Conservation (phyloP, 345 rosid species). For the Raphanus sativus region DNA sequence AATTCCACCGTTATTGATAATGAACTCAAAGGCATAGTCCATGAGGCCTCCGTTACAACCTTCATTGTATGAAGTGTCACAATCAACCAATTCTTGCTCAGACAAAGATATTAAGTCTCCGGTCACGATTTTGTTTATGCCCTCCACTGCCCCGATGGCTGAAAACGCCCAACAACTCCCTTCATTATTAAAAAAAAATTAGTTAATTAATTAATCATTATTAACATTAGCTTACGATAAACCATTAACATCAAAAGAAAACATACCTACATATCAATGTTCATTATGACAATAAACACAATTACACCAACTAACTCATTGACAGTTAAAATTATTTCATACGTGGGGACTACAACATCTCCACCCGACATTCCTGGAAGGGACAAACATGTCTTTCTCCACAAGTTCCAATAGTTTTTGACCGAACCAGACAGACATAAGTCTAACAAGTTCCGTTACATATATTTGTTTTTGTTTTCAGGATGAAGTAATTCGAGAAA, state of each 20-base stretch:
- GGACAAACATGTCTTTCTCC: neutral
- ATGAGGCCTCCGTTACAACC: slow-evolving; percentile 90
- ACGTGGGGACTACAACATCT: neutral
- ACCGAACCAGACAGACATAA: neutral
- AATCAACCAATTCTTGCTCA: slow-evolving; percentile 82
- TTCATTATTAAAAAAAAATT: slow-evolving; percentile 14
- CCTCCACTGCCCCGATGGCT: slow-evolving; percentile 76
- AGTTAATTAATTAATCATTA: neutral
- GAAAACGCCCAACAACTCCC: slow-evolving; percentile 98
- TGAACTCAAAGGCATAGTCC: slow-evolving; percentile 75
- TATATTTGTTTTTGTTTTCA: too few relatives aligned
- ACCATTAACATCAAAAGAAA: neutral
- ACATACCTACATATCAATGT: slow-evolving; percentile 1
- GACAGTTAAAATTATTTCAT: neutral
- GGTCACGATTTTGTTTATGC: slow-evolving; percentile 69
- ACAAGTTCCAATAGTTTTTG: neutral
- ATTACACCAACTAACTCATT: neutral
- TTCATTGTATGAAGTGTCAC: slow-evolving; percentile 56
- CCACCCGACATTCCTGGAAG: neutral
- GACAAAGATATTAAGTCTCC: slow-evolving; percentile 62
- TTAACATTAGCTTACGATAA: neutral
- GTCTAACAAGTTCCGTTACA: too few relatives aligned
- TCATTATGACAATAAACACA: neutral
- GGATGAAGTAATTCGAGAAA: too few relatives aligned
- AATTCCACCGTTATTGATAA: slow-evolving; percentile 67